Base-by-base conservation (phyloP, 345 rosid species). In the Crucihimalaya himalaica region DNA sequence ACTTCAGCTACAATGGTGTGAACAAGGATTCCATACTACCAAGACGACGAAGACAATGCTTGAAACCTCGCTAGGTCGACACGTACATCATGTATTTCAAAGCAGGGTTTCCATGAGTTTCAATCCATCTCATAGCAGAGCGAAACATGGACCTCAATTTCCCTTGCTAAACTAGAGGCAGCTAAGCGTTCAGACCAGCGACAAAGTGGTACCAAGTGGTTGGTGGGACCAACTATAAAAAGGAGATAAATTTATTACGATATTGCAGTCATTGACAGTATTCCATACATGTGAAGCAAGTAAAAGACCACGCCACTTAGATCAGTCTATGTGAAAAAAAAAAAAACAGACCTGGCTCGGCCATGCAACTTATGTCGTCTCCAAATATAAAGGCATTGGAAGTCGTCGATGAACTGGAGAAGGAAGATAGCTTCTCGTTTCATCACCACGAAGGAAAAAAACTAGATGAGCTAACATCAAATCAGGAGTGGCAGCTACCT, bases 71-170 rank as follows among this genome's bases (percentile, higher is more conserved):
- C 98, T 72, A 89, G 88, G 84, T 84, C 86, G 27, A 86, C 84
- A 55, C 70, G 85, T 21, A 89, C 62, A 28, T 89, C 88, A 77
- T 89, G 85, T 69, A 77, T 47, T 79, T 78, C 51, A 93, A 83
- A 65, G 87, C 84, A 66, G 93, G 97, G 78, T 93, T 93, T 65
- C 89, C 97, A 83, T 90, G 98, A n/a, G 96, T 89, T 75, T 89
- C 93, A 72, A 93, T 86, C 98, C 98, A 93, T 79, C 80, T 83
- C 74, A 86, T 71, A 69, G 89, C 85, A 69, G 81, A 83, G 39
- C 88, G 79, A 57, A 93, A 84, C 53, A 93, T 87, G 53, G 82
- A 78, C 83, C 84, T 89, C 52, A 93, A 66, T 62, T 81, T 86
- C 62, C 97, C 93, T 66, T 50, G 69, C 73, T 83, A 85, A 72